Base-by-base conservation (phyloP, 306 rosid species). In the Oxytropis ochrocephala region DNA sequence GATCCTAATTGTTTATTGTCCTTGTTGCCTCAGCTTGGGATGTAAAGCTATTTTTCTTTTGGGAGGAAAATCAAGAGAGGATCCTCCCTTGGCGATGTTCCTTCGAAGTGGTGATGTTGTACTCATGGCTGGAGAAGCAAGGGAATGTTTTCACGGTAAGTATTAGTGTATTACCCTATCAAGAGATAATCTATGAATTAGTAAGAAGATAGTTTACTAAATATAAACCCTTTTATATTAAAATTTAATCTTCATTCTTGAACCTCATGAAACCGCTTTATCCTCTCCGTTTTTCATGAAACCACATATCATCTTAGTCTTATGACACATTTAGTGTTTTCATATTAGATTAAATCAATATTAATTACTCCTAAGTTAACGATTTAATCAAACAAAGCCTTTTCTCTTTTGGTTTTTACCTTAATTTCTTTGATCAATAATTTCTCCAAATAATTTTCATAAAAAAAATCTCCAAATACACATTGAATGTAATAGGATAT, bases 101-200 rank as follows among this genome's bases (percentile, higher is more conserved):
- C 97, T 94, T 79, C 92, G 88, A 69, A 94, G 97, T 32, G 99
- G 99, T 51, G 99, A 94, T 83, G 90, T 82, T 52, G 87, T 94
- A 71, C 97, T 94, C 56, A 94, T 94, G 99, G 99, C 92, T 4
- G 92, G 96, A 59, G 92, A 88, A 80, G 95, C 95, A 54, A 90
- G 97, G 74, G 91, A 94, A 80, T 88, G 96, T 72, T 94, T 86
- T 77, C 98, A 94, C 58, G 97, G 98, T 88, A 85, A 70, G 73
- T 67, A 56, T 18, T 67, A 46, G 84, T 67, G 73, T 67, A 56
- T 24, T 57, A 48, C 64, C 58, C 50, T 72, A 44, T 38, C 5
- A 33, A 46, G 35, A 24, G 27, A 21, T 54, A 21, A 16, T 62
- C 13, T 29, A 42, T 58, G 56, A 24, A 24, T 24, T 3, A 24